A percentile compares a stretch with the other conserved stretches of the same genome.
These are phyloP conservation scores for Ascosphaera pollenicola DNA, from an alignment of 2,329 filamentous ascomycete genomes.

Conservation along the genomic window DNA sequence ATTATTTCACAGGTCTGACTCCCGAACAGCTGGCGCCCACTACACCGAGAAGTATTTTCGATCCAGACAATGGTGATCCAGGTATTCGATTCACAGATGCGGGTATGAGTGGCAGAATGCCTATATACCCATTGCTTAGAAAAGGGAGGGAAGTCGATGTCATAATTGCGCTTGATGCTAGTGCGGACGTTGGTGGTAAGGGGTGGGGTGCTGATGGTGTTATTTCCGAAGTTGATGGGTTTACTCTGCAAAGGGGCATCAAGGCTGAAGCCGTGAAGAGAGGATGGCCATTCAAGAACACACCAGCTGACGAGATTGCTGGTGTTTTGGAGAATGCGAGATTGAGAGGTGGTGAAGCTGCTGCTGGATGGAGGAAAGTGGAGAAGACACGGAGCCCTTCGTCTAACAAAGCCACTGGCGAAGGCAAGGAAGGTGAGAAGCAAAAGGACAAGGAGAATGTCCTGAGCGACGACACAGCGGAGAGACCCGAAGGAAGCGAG, in stretches of 20 bases:
- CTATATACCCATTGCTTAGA: conserved; percentile 80
- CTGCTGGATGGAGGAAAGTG: too few species aligned
- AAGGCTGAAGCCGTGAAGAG: conserved; percentile 87
- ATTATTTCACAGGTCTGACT: conserved; percentile 67
- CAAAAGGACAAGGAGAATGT: too few species aligned
- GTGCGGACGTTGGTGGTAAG: conserved; percentile 75
- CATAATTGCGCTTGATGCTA: conserved; percentile 81
- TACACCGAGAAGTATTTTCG: conserved; percentile 55
- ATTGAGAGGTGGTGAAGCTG: conserved; percentile 17
- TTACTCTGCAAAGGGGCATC: conserved; percentile 70
- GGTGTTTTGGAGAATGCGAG: conserved; percentile 47
- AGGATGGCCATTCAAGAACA: conserved; percentile 48
- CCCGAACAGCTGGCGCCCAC: conserved; percentile 44
- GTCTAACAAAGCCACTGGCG: too few species aligned
- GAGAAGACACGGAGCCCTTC: too few species aligned
- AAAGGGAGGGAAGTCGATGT: conserved; percentile 77
- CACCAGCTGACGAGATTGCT: conserved; percentile 30
- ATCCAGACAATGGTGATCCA: conserved; percentile 31
- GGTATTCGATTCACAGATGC: conserved; percentile 72
- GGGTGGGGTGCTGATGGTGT: conserved; percentile 41
- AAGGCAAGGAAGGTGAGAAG: too few species aligned
- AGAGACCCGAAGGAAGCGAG: too few species aligned
- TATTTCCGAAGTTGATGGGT: conserved; percentile 77
- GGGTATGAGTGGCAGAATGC: conserved; percentile 95
- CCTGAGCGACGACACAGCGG: too few species aligned